A percentile compares a stretch with the other conserved stretches of the same genome.
Evolutionary conservation across 1,284 basidiomycete species (phyloP).

Genomic region (Albatrellus sp.): DNA sequence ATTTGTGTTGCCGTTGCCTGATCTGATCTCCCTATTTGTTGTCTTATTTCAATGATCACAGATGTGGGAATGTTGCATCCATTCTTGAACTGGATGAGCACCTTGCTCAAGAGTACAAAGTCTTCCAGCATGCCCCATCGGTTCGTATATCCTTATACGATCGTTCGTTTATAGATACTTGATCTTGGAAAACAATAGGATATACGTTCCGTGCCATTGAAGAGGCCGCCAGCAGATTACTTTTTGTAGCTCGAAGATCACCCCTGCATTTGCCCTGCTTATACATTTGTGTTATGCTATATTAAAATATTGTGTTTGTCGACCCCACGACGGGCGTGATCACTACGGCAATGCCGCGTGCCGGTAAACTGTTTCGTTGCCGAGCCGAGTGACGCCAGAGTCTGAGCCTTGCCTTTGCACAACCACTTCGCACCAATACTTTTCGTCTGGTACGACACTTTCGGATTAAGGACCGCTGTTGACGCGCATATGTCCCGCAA

Average conservation of each 20-base stretch:
- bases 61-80: constrained; percentile 90
- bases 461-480: neutral
- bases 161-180: no score
- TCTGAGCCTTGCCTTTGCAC: no score
- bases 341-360: no score
- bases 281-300: constrained; percentile 1
- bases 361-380: no score
- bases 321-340: no score
- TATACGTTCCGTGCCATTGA: constrained; percentile 78
- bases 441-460: neutral
- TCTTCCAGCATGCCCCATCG: constrained; percentile 70
- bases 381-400: no score
- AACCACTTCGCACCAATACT: no score
- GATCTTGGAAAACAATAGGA: constrained; percentile 33
- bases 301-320: neutral
- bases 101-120: constrained; percentile 84
- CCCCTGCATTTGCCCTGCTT: neutral
- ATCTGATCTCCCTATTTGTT: no score
- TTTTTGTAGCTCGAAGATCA: constrained; percentile 37
- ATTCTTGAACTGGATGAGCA: constrained; percentile 89
- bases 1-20: no score
- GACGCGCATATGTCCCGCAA: neutral
- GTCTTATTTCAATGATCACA: constrained; percentile 17
- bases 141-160: constrained; percentile 25
- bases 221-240: constrained; percentile 80